A percentile compares a stretch with the other conserved stretches of the same genome.
phyloP scores from a whole-genome alignment of 306 rosid species.

The Medicago ruthenica region DNA sequence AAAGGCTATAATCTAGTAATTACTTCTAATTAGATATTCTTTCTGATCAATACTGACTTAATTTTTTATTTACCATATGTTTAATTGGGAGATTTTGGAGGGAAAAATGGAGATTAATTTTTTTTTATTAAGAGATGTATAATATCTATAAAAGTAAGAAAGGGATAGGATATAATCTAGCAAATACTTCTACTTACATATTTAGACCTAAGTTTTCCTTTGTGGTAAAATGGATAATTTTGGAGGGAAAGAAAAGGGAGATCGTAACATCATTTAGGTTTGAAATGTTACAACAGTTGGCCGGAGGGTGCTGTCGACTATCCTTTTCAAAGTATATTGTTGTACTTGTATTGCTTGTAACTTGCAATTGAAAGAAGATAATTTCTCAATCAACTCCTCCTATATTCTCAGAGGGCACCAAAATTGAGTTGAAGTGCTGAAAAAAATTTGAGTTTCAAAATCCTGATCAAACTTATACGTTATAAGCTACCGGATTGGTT shows the following conservation, averaged over 20 bases:
- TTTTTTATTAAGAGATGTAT: not conserved
- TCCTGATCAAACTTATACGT: too few relatives aligned
- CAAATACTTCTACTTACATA: not conserved
- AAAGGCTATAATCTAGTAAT: not conserved
- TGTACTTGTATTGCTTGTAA: not conserved
- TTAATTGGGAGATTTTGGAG: not conserved
- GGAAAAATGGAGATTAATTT: not conserved
- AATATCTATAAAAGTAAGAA: not conserved
- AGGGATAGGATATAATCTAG: constrained; percentile 5
- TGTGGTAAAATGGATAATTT: not conserved
- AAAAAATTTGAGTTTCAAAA: too few relatives aligned
- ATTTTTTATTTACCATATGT: not conserved
- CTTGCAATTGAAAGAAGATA: too few relatives aligned
- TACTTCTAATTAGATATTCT: not conserved
- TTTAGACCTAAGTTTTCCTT: not conserved
- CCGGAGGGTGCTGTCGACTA: not conserved
- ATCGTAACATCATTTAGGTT: not conserved
- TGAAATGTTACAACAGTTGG: not conserved
- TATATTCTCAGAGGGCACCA: too few relatives aligned
- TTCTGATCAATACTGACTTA: too few relatives aligned
- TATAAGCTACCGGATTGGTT: too few relatives aligned
- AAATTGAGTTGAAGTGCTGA: too few relatives aligned
- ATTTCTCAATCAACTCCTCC: too few relatives aligned
- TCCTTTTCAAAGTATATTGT: not conserved
- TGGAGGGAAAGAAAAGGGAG: not conserved